phyloP scores from a whole-genome alignment of 2,329 filamentous ascomycete genomes.

The Hypoxylon sp. region DNA sequence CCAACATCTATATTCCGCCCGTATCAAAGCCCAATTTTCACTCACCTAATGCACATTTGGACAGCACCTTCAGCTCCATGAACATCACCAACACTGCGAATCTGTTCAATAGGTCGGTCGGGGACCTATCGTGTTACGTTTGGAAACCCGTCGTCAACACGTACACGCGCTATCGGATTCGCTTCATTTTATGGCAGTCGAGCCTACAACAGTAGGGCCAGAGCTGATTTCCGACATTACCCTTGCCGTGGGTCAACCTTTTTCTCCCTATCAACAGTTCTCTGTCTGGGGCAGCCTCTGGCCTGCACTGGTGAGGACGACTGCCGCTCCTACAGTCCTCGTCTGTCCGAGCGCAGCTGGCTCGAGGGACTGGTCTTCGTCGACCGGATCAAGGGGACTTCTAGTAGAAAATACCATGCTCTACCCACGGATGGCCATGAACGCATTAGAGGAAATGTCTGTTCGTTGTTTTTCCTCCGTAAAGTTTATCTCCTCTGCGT shows the following conservation, averaged over 20 bases:
- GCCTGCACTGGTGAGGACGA: neutral
- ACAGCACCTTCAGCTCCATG: conserved; percentile 63
- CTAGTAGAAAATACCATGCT: neutral
- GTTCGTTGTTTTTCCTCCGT: neutral
- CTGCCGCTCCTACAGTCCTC: neutral
- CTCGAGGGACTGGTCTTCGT: neutral
- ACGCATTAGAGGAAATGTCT: neutral
- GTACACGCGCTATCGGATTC: too few species aligned
- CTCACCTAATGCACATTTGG: conserved; percentile 39
- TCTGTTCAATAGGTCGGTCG: too few species aligned
- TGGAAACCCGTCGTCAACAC: too few species aligned
- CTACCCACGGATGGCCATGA: neutral
- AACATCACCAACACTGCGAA: conserved; percentile 59
- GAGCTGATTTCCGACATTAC: too few species aligned
- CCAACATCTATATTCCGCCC: conserved; percentile 48
- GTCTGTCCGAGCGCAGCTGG: neutral
- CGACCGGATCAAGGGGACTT: neutral
- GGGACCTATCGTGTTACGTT: too few species aligned
- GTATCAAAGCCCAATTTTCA: conserved; percentile 42
- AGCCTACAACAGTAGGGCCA: too few species aligned
- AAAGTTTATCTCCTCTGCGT: neutral
- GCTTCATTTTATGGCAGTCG: too few species aligned
- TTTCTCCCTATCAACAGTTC: too few species aligned
- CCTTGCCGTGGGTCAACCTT: too few species aligned
- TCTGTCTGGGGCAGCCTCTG: neutral